A percentile compares a stretch with the other conserved stretches of the same genome.
phyloP scores from a whole-genome alignment of 169 alveolate genomes.

The Perkinsus marinus region DNA sequence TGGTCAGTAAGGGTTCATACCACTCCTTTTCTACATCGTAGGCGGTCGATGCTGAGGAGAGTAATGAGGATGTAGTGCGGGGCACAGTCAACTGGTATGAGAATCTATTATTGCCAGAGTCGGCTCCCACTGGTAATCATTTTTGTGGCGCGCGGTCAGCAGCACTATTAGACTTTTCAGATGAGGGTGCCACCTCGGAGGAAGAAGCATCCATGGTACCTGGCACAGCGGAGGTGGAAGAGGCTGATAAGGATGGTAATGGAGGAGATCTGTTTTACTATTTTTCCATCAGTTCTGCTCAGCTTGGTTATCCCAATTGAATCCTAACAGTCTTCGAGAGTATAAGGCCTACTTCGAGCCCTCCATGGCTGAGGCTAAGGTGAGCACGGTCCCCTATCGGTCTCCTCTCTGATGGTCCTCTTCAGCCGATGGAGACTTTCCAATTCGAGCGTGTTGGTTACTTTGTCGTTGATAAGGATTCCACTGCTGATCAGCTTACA shows the following conservation, averaged over 20 bases:
- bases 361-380: background rate
- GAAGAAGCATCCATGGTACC: background rate
- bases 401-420: background rate
- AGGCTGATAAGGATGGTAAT: background rate
- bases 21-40: background rate
- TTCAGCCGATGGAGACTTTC: conserved; percentile 7
- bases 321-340: background rate
- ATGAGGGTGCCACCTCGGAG: background rate
- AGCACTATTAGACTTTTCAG: background rate
- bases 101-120: background rate
- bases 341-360: background rate
- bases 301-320: background rate
- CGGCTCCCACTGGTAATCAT: background rate
- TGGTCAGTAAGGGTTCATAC: background rate
- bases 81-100: background rate
- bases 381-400: background rate
- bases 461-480: conserved; percentile 55
- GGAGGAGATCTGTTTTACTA: background rate
- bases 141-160: background rate
- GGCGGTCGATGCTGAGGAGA: background rate
- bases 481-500: conserved; percentile 29
- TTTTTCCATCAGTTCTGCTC: background rate
- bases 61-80: background rate
- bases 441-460: conserved; percentile 69
- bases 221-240: background rate